phyloP scores from a whole-genome alignment of 768 basidiomycete genomes.

The Suillus hirtellus region DNA sequence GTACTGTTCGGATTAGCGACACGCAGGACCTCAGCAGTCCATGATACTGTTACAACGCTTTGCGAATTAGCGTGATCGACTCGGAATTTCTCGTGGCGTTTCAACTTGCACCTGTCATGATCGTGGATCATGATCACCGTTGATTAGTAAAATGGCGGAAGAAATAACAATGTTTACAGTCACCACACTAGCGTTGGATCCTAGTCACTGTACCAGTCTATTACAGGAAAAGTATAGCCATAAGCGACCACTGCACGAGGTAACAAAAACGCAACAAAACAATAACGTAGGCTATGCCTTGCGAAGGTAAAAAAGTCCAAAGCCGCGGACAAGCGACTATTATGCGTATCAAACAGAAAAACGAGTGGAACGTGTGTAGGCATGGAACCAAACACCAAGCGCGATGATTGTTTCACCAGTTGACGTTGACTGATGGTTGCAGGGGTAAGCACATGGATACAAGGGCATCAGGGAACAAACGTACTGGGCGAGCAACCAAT shows the following conservation, averaged over 20 bases:
- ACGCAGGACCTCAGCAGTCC: background rate
- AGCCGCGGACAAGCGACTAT: constrained; percentile 9
- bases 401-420: constrained; percentile 15
- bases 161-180: background rate
- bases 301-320: constrained; percentile 2
- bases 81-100: background rate
- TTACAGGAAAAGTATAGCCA: too few species aligned
- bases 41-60: background rate
- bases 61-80: background rate
- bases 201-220: background rate
- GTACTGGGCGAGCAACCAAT: constrained; percentile 42
- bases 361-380: constrained; percentile 21
- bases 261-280: constrained; percentile 8
- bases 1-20: background rate
- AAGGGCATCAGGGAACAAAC: constrained; percentile 2
- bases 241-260: constrained; percentile 2
- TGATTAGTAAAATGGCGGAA: background rate
- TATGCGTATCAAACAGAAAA: constrained; percentile 12
- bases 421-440: constrained; percentile 22
- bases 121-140: background rate
- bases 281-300: constrained; percentile 11
- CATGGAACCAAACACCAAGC: background rate
- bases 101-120: background rate
- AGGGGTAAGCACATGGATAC: background rate
- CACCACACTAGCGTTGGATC: background rate